A percentile compares a stretch with the other conserved stretches of the same genome.
These are phyloP conservation scores for Beauveria pseudobassiana DNA, from an alignment of 2,329 filamentous ascomycete genomes.

Conservation along the genomic window DNA sequence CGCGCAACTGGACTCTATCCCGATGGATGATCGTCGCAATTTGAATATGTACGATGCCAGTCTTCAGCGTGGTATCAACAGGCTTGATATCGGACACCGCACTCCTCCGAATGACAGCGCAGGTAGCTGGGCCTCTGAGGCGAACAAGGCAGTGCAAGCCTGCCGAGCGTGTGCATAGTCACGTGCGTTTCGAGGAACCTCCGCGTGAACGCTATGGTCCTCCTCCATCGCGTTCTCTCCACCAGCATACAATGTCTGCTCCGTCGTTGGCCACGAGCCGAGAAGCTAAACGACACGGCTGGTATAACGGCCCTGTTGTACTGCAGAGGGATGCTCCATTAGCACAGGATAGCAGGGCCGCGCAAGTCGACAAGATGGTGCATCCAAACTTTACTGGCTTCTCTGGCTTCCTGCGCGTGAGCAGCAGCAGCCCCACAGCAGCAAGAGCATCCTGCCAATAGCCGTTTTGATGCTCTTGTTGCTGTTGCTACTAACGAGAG, in stretches of 20 bases:
- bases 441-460: constrained; percentile 11
- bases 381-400: constrained; percentile 50
- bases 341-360: constrained; percentile 25
- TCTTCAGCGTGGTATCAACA: constrained; percentile 57
- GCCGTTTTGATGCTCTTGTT: constrained; percentile 33
- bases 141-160: constrained; percentile 46
- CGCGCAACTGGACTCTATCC: constrained; percentile 22
- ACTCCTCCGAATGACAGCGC: constrained; percentile 45
- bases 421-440: constrained; percentile 17
- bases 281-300: constrained; percentile 60
- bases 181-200: constrained; percentile 46
- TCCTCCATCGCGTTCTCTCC: constrained; percentile 27
- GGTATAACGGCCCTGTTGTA: constrained; percentile 54
- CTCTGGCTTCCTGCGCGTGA: constrained; percentile 38
- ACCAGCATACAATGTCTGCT: constrained; percentile 55
- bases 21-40: constrained; percentile 40
- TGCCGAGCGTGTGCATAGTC: constrained; percentile 43
- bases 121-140: constrained; percentile 49
- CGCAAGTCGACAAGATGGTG: constrained; percentile 48
- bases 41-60: constrained; percentile 57
- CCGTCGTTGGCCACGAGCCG: constrained; percentile 48
- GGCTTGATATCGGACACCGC: constrained; percentile 54
- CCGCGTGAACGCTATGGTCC: constrained; percentile 24
- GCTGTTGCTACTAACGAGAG: constrained; percentile 38
- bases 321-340: constrained; percentile 29